Evolutionary conservation across 2,329 filamentous ascomycete species (phyloP), one percentile per base, ranked within the genome.

Genomic region (Ophiostoma tasmaniense): DNA sequence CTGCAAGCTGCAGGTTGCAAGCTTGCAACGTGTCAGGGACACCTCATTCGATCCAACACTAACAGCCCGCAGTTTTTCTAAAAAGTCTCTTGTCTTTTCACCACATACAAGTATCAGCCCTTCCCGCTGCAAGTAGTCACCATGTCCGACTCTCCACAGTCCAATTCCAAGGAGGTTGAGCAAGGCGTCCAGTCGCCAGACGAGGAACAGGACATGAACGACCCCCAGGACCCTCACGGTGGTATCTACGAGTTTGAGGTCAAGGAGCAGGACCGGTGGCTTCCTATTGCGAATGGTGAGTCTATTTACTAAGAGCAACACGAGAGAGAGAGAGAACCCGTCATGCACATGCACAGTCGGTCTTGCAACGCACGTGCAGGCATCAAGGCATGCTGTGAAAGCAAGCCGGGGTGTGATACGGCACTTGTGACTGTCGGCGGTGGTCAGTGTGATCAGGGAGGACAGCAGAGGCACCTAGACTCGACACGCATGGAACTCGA

Each of bases 201-300:
- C 83, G 92, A 96, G 84, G 92, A 95, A 85, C 89, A 89, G 85
- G 90, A 90, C 87, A 96, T 96, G 91, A 93, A 96, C 83, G 91
- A 93, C 80, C 83, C 85, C 82, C 87, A 89, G 81, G 89, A 91
- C 83, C 86, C 87, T 88, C 90, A 92, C 83, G 84, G 85, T 79
- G 85, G 85, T 81, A 88, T 84, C 81, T 92, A 92, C 79, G 94
- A 98, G 83, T 97, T 97, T 80, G 94, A 98, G 83, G 94, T 98
- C 81, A 98, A 98, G 86, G 95, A 99, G 82, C 95, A 99, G 82
- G 95, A 99, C 82, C 86, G 95, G 85, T 99, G 95, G 95, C 87
- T 99, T 80, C 95, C 95, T 79, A 99, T 99, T 87, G 95, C 95
- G 83, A 99, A 99, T 93, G 95, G 95, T 99, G 87, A 87, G 95